Evolutionary conservation across 1,139 yeast species (phyloP), one percentile per base, ranked within the genome.

Genomic region (Arxiozyma heterogenica): DNA sequence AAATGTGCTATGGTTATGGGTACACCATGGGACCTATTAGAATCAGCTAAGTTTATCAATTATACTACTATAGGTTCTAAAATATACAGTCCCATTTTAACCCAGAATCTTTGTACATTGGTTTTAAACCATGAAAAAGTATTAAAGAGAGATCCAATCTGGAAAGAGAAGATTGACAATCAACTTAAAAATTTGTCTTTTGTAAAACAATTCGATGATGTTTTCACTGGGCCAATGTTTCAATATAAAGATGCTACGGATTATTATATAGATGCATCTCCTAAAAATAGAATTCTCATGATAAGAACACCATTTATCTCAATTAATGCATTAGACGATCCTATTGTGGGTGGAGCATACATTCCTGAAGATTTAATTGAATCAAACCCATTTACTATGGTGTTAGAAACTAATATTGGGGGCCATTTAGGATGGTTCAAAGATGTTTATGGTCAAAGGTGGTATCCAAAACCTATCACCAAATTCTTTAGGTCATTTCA

Each of bases 351-450:
- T 1, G 59, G 65, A 3, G 66, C 66, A 49, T 71, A 77, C 52
- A 66, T 80, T 41, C 88, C 88, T 1, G 60, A 62, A 30, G 57
- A 68, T 0, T 86, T 82, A 58, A 74, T 79, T 8, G 58, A 65
- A 44, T 65, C 71, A 44, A 82, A 83, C 58, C 90, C 90, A 1
- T 84, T 74, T 62, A 71, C 80, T 23, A 34, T 34, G 51, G 64
- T 82, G 70, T 71, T 82, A 4, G 76, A 82, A 44, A 78, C 86
- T 1, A 75, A 79, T 38, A 68, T 76, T 44, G 90, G 90, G 41
- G 88, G 88, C 0, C 89, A 84, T 66, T 72, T 81, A 55, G 84
- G 82, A 1, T 81, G 84, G 84, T 79, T 79, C 58, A 57, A 55
- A 42, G 74, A 73, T 50, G 64, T 70, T 58, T 69, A 71, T 50